phyloP scores from a whole-genome alignment of 2,329 filamentous ascomycete genomes.

The Fusarium sp. region DNA sequence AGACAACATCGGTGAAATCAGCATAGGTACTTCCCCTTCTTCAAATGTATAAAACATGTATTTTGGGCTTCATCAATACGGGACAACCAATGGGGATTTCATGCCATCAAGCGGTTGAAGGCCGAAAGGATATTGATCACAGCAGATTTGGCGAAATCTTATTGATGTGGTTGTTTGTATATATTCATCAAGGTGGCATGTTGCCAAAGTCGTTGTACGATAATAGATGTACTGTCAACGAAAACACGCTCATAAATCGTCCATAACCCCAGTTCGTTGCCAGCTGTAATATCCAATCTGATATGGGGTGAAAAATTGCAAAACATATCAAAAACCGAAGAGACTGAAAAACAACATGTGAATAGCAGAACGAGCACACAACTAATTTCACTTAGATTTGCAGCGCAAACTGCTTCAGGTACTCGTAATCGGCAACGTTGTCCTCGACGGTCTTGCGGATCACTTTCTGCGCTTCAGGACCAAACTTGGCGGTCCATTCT shows the following conservation, averaged over 20 bases:
- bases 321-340: constrained; percentile 10
- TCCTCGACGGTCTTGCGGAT: constrained; percentile 78
- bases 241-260: constrained; percentile 38
- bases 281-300: constrained; percentile 27
- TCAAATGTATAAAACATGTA: constrained; percentile 14
- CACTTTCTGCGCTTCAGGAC: constrained; percentile 74
- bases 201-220: constrained; percentile 45
- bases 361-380: constrained; percentile 8
- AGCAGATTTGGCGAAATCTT: constrained; percentile 15
- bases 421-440: constrained; percentile 81
- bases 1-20: not conserved
- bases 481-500: constrained; percentile 81
- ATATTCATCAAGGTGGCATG: constrained; percentile 35
- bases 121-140: constrained; percentile 4
- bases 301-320: constrained; percentile 5
- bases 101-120: not conserved
- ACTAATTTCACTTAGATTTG: constrained; percentile 22
- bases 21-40: not conserved
- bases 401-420: constrained; percentile 75
- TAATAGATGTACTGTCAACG: constrained; percentile 47
- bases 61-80: constrained; percentile 4
- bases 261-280: constrained; percentile 16
- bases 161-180: constrained; percentile 35
- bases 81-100: not conserved
- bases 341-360: constrained; percentile 10